These are phyloP conservation scores for Fusarium piperis DNA, from an alignment of 2,329 filamentous ascomycete genomes.

Conservation along the genomic window DNA sequence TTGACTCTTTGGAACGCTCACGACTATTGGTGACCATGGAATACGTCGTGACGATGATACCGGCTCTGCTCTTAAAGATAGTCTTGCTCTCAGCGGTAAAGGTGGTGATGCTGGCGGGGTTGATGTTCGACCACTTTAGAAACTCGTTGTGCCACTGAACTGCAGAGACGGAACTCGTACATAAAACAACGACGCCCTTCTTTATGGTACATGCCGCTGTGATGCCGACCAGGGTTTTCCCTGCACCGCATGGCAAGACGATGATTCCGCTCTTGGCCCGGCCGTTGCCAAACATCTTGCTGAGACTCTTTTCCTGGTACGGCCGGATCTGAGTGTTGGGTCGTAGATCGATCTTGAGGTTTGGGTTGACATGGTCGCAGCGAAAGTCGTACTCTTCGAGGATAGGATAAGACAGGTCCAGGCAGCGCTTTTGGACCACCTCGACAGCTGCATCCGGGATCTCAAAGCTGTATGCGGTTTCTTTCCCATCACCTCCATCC, in stretches of 20 bases:
- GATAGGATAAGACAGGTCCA: constrained; percentile 81
- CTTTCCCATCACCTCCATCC: constrained; percentile 79
- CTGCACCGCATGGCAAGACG: constrained; percentile 92
- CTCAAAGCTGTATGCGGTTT: constrained; percentile 84
- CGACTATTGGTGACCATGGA: constrained; percentile 90
- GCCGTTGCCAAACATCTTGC: constrained; percentile 98
- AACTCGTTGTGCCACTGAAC: constrained; percentile 95
- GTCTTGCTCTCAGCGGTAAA: constrained; percentile 91
- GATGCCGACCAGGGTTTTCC: constrained; percentile 93
- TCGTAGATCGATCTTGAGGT: constrained; percentile 85
- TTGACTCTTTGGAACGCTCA: constrained; percentile 83
- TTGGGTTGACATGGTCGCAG: constrained; percentile 83
- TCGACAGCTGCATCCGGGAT: constrained; percentile 80
- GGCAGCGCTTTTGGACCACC: constrained; percentile 81
- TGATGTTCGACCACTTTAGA: constrained; percentile 92
- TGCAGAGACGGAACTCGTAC: constrained; percentile 93
- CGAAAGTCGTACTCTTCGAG: constrained; percentile 94
- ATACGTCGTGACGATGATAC: constrained; percentile 92
- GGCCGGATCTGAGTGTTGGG: constrained; percentile 84
- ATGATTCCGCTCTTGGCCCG: constrained; percentile 95
- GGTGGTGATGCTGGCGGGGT: constrained; percentile 84
- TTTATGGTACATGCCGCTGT: constrained; percentile 94
- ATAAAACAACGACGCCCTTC: constrained; percentile 90
- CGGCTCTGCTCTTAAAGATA: constrained; percentile 80
- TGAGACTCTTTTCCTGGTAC: constrained; percentile 93